These are phyloP conservation scores for Coemansia sp. DNA, from an alignment of 192 early-diverging fungal genomes.

Conservation along the genomic window DNA sequence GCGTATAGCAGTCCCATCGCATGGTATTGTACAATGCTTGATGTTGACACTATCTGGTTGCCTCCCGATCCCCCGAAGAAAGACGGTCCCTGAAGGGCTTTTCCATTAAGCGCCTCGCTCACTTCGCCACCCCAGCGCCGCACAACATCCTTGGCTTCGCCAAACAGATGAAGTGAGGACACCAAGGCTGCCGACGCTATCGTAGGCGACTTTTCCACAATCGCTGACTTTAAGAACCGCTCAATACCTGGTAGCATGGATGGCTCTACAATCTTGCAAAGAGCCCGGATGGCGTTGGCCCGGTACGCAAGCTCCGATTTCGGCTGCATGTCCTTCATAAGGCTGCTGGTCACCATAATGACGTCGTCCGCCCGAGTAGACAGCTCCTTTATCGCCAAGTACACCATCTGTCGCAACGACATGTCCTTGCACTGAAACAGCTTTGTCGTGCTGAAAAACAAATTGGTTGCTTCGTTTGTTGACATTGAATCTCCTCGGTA, in stretches of 20 bases:
- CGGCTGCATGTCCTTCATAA: slow-evolving; percentile 96
- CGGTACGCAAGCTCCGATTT: slow-evolving; percentile 90
- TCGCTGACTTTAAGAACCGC: slow-evolving; percentile 92
- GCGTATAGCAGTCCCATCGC: slow-evolving; percentile 93
- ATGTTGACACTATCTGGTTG: slow-evolving; percentile 56
- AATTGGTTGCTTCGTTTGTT: slow-evolving; percentile 95
- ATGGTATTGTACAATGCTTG: slow-evolving; percentile 95
- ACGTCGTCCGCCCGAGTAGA: slow-evolving; percentile 91
- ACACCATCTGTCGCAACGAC: slow-evolving; percentile 94
- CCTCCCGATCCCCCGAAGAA: slow-evolving; percentile 46
- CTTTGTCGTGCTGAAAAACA: slow-evolving; percentile 97
- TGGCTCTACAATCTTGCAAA: slow-evolving; percentile 93
- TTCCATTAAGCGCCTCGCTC: slow-evolving; percentile 88
- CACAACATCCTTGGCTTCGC: slow-evolving; percentile 85
- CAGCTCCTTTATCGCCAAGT: slow-evolving; percentile 96
- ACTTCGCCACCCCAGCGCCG: slow-evolving; percentile 96
- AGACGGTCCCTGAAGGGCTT: slow-evolving; percentile 57
- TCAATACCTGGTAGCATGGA: slow-evolving; percentile 96
- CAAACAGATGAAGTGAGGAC: slow-evolving; percentile 83
- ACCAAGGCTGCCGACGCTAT: slow-evolving; percentile 91
- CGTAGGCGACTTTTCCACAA: slow-evolving; percentile 90
- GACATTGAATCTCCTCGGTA: slow-evolving; percentile 85
- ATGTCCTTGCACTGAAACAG: slow-evolving; percentile 96
- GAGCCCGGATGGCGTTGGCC: slow-evolving; percentile 92
- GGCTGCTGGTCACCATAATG: slow-evolving; percentile 92